These are phyloP conservation scores for Aspergillus flavus DNA, from an alignment of 2,329 filamentous ascomycete species.

Conservation along the genomic window DNA sequence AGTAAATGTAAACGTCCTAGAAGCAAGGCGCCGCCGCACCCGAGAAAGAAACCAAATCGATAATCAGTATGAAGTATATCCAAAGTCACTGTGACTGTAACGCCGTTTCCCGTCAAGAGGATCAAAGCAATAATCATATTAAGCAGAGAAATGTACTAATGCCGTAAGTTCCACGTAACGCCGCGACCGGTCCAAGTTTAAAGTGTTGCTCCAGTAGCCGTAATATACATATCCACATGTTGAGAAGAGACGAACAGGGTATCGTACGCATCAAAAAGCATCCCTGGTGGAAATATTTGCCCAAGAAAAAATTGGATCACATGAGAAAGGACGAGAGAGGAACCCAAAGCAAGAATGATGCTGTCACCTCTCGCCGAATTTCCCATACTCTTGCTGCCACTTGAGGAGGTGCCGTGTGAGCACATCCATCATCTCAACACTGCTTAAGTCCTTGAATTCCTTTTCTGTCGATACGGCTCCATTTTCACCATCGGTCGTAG, in stretches of 20 bases:
- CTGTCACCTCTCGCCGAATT: slow-evolving; percentile 52
- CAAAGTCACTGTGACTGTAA: slow-evolving; percentile 3
- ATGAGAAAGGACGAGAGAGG: slow-evolving; percentile 7
- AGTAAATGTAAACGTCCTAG: not conserved
- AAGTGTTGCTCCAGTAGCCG: slow-evolving; percentile 25
- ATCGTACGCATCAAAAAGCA: slow-evolving; percentile 23
- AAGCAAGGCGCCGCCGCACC: not conserved
- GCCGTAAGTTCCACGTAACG: slow-evolving; percentile 20
- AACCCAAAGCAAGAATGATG: slow-evolving; percentile 8
- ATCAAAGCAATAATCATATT: slow-evolving; percentile 7
- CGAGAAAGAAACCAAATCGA: not conserved
- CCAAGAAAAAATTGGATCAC: slow-evolving; percentile 8
- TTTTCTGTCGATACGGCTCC: slow-evolving; percentile 34
- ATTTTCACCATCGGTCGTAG: slow-evolving; percentile 29
- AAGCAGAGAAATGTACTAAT: slow-evolving; percentile 14
- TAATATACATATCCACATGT: slow-evolving; percentile 30
- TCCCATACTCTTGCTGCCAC: slow-evolving; percentile 76
- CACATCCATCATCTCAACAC: slow-evolving; percentile 88
- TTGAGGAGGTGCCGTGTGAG: slow-evolving; percentile 78
- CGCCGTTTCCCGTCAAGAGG: slow-evolving; percentile 2
- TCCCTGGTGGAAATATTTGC: slow-evolving; percentile 2
- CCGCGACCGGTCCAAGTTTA: slow-evolving; percentile 26
- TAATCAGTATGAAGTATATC: not conserved
- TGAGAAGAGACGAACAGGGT: slow-evolving; percentile 25
- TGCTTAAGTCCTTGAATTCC: slow-evolving; percentile 75